Percentiles rank a stretch among this genome's conserved stretches.
phyloP scores from a whole-genome alignment of 1,284 basidiomycete genomes.

The Naganishia sp. region DNA sequence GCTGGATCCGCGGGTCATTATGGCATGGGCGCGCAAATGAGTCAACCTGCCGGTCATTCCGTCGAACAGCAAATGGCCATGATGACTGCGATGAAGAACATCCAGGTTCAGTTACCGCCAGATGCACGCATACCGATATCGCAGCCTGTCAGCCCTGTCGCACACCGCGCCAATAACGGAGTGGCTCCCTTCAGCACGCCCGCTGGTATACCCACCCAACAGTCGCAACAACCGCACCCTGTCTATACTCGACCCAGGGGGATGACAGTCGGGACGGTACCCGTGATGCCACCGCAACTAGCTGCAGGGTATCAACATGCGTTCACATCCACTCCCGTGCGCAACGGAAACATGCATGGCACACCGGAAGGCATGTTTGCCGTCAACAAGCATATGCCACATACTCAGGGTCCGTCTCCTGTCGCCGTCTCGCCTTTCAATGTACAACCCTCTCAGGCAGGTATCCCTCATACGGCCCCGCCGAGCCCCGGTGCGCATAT shows the following conservation, averaged over 20 bases:
- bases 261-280: constrained; percentile 23
- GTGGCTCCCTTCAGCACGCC: constrained; percentile 18
- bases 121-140: constrained; percentile 8
- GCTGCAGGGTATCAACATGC: constrained; percentile 4
- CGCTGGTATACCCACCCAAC: constrained; percentile 7
- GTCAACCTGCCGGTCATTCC: neutral
- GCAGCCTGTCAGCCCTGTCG: constrained; percentile 14
- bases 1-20: neutral
- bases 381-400: constrained; percentile 7
- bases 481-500: constrained; percentile 16
- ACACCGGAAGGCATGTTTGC: constrained; percentile 13
- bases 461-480: constrained; percentile 9
- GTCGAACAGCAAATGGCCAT: constrained; percentile 23
- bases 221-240: neutral
- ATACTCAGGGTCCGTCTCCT: constrained; percentile 18
- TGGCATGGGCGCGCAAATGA: neutral
- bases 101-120: constrained; percentile 4
- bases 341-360: constrained; percentile 14
- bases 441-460: constrained; percentile 4
- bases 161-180: constrained; percentile 1
- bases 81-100: constrained; percentile 20
- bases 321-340: neutral
- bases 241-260: constrained; percentile 8
- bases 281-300: constrained; percentile 12
- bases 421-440: constrained; percentile 11